phyloP scores from a whole-genome alignment of 2,329 filamentous ascomycete genomes.

The Fusarium cicatricum region DNA sequence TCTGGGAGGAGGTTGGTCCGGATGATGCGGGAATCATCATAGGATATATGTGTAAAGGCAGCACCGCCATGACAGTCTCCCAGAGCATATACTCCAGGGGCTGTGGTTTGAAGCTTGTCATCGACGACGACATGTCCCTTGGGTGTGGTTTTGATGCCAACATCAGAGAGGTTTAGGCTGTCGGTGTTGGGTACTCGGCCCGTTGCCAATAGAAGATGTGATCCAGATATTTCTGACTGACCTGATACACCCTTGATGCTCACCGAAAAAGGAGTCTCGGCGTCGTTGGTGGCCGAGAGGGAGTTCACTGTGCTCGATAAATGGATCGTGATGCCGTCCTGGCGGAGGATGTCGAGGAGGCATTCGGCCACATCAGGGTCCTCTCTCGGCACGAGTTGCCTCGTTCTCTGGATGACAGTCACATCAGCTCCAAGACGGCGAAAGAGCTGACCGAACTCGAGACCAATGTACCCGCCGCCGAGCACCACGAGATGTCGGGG shows the following conservation, averaged over 20 bases:
- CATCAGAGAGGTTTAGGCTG: slow-evolving; percentile 50
- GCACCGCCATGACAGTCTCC: slow-evolving; percentile 62
- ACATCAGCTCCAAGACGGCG: slow-evolving; percentile 58
- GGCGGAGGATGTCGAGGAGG: slow-evolving; percentile 52
- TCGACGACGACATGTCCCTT: slow-evolving; percentile 56
- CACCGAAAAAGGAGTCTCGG: slow-evolving; percentile 27
- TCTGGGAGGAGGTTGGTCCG: slow-evolving; percentile 52
- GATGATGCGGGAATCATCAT: slow-evolving; percentile 64
- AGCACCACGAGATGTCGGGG: slow-evolving; percentile 59
- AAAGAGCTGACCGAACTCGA: slow-evolving; percentile 64
- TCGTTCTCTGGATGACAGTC: slow-evolving; percentile 55
- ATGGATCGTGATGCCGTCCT: slow-evolving; percentile 56
- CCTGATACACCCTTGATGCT: slow-evolving; percentile 31
- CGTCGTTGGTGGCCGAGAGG: slow-evolving; percentile 27
- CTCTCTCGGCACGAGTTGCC: slow-evolving; percentile 55
- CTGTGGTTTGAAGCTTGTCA: slow-evolving; percentile 54
- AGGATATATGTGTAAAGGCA: slow-evolving; percentile 64
- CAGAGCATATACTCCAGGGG: slow-evolving; percentile 54
- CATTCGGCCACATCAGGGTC: slow-evolving; percentile 57
- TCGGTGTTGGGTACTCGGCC: slow-evolving; percentile 61
- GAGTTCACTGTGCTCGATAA: slow-evolving; percentile 47
- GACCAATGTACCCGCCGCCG: slow-evolving; percentile 62
- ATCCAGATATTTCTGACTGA: slow-evolving; percentile 45
- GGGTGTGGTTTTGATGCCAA: slow-evolving; percentile 51
- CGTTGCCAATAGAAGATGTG: slow-evolving; percentile 59